A percentile compares a stretch with the other conserved stretches of the same genome.
These are phyloP conservation scores for Diversispora eburnea DNA, from an alignment of 192 early-diverging fungal species.

Conservation along the genomic window DNA sequence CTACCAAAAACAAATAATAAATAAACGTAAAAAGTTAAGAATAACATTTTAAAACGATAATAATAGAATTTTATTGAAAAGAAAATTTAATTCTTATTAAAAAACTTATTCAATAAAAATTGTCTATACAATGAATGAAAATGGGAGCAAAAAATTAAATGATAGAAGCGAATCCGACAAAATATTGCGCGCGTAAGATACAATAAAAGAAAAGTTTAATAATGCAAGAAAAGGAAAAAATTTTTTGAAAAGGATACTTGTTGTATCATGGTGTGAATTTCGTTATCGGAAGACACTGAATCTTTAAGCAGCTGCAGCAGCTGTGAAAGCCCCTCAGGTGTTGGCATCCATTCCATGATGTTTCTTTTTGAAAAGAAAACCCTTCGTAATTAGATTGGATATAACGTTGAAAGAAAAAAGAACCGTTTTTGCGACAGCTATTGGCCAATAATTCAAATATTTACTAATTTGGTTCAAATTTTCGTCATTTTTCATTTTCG, in stretches of 20 bases:
- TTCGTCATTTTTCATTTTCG: no score
- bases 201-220: not conserved
- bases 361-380: conserved; percentile 8
- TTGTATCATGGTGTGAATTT: conserved; percentile 66
- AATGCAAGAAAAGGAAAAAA: not conserved
- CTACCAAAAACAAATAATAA: conserved; percentile 38
- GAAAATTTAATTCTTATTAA: no score
- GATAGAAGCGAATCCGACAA: no score
- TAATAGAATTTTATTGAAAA: not conserved
- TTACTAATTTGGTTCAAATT: no score
- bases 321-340: conserved; percentile 72
- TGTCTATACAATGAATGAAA: no score
- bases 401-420: no score
- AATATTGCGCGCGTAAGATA: not conserved
- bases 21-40: conserved; percentile 4
- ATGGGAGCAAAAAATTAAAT: no score
- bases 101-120: no score
- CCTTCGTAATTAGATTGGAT: no score
- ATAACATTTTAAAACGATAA: not conserved
- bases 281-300: conserved; percentile 67
- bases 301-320: conserved; percentile 72
- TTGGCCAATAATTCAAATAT: no score
- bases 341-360: conserved; percentile 68
- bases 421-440: no score
- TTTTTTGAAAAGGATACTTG: conserved; percentile 54